Evolutionary conservation across 2,329 filamentous ascomycete genomes (phyloP), one percentile per base, ranked within the genome.

Genomic region (Ustilaginoidea virens): DNA sequence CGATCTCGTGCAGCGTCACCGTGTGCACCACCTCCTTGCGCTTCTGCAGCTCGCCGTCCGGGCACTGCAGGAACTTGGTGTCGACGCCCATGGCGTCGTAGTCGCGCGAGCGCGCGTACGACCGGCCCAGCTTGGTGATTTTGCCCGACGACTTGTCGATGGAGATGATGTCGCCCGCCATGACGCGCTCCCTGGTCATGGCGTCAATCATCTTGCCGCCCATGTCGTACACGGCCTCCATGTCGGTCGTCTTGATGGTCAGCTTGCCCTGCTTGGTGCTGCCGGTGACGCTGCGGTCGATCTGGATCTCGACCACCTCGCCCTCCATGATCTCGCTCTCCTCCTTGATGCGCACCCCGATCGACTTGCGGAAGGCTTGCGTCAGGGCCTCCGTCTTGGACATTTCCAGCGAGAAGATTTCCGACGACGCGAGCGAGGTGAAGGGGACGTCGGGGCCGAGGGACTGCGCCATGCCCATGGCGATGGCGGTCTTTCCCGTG

Each of bases 141-240:
- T 94, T 93, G 40, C 90, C 90, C 2, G 85, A 93, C 0, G 87
- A 86, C 61, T 98, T 98, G 64, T 98, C 90, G 44, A 98, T 96
- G 33, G 82, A 92, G 46, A 98, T 92, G 41, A 98, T 90, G 52
- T 98, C 90, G 44, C 90, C 90, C 4, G 90, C 90, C 77, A 96
- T 93, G 39, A 98, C 83, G 46, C 92, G 87, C 63, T 98, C 90
- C 59, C 96, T 96, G 41, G 86, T 94, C 85, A 98, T 94, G 39
- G 85, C 85, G 51, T 98, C 90, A 41, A 98, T 98, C 90, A 98
- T 96, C 61, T 96, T 96, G 41, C 80, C 87, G 39, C 90, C 90
- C 86, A 98, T 94, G 48, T 98, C 90, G 60, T 96, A 98, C 40
- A 98, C 81, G 9, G 90, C 93, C 58, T 98, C 90, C 90, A 98